Conservation (phyloP, 768 basidiomycete genomes). For the Lentinula guzmanii region DNA sequence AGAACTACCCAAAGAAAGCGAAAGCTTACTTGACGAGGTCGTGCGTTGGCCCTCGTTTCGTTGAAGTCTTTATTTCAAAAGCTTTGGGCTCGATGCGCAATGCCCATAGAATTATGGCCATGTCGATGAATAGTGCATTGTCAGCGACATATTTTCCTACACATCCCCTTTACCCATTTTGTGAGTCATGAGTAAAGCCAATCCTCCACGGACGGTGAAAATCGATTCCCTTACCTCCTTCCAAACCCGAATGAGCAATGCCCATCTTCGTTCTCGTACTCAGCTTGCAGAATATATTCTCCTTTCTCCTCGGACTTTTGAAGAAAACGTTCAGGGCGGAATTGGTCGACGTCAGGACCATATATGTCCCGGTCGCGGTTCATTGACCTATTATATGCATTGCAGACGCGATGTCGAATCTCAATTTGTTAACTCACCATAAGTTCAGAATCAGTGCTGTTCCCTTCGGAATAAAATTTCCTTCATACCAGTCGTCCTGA, state of each 20-base stretch:
- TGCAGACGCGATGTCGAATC: not conserved
- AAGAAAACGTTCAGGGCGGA: not conserved
- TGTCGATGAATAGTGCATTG: constrained; percentile 1
- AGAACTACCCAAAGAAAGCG: not conserved
- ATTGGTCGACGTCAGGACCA: not conserved
- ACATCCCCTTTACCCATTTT: not conserved
- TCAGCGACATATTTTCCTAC: not conserved
- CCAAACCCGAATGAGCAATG: constrained; percentile 1
- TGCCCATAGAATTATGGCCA: not conserved
- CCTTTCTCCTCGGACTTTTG: not conserved
- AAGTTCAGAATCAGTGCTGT: not conserved
- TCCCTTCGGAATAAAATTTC: constrained; percentile 38
- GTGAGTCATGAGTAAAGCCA: not conserved
- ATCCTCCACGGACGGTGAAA: not conserved
- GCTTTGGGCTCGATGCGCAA: not conserved
- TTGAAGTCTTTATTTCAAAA: not conserved
- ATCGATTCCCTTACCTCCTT: not conserved
- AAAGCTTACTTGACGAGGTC: not conserved
- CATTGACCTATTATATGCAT: not conserved
- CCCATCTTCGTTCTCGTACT: not conserved
- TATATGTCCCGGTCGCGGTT: not conserved
- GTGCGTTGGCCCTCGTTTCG: not conserved
- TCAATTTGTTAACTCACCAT: not conserved
- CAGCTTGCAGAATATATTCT: not conserved
- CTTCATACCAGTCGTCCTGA: constrained; percentile 40